Percentiles rank a stretch among this genome's conserved stretches.
phyloP scores from a whole-genome alignment of 164 flowering plant genomes.

The Vitis labrusca region DNA sequence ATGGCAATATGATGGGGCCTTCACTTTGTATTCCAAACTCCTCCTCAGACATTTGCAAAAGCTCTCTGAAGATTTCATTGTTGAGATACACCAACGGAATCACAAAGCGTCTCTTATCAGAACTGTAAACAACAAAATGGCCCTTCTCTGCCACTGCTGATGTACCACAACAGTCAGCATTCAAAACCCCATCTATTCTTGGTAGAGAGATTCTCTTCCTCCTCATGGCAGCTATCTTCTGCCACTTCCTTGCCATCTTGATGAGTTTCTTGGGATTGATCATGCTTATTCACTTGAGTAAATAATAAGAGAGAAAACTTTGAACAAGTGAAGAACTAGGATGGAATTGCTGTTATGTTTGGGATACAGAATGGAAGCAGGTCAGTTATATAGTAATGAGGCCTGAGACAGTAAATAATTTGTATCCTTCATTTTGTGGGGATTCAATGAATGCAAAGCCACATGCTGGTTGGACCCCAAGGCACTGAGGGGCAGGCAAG shows the following conservation, averaged over 20 bases:
- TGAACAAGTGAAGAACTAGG: neutral
- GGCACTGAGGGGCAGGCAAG: too few species aligned
- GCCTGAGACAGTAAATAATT: too few species aligned
- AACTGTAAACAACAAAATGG: slow-evolving; percentile 7
- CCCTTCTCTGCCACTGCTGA: neutral
- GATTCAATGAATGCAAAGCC: neutral
- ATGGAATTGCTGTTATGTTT: neutral
- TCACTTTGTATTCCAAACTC: too few species aligned
- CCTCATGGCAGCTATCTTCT: neutral
- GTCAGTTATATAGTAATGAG: neutral
- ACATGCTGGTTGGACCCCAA: neutral
- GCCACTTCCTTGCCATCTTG: slow-evolving; percentile 15
- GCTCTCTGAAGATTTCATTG: too few species aligned
- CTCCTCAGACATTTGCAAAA: too few species aligned
- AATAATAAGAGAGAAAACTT: neutral
- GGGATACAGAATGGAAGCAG: neutral
- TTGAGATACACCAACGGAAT: slow-evolving; percentile 1
- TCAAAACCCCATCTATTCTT: neutral
- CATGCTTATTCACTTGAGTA: neutral
- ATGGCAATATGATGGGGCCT: too few species aligned
- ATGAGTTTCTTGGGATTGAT: slow-evolving; percentile 11
- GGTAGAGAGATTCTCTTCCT: neutral
- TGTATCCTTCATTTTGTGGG: too few species aligned
- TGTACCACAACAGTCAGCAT: neutral
- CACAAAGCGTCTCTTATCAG: neutral